Conservation (phyloP, 805 yeast genomes). For the Candida parachauliodes region DNA sequence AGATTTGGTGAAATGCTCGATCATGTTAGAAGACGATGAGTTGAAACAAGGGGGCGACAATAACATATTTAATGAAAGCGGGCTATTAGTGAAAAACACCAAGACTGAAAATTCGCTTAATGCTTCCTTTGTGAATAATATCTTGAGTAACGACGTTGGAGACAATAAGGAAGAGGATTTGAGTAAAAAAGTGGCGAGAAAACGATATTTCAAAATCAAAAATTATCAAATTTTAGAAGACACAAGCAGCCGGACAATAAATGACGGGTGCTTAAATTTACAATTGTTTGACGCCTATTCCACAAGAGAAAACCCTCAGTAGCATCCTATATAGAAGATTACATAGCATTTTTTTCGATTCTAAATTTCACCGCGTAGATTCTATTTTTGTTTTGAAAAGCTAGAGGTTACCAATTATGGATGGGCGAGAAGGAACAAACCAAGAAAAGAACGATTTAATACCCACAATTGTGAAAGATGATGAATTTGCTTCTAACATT, state of each 20-base stretch:
- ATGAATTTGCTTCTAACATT: neutral
- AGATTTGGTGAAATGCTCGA: slow-evolving; percentile 15
- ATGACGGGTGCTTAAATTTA: slow-evolving; percentile 32
- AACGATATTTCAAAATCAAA: slow-evolving; percentile 21
- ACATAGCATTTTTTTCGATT: neutral
- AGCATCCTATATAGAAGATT: neutral
- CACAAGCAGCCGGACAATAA: slow-evolving; percentile 21
- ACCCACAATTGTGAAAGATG: too few species aligned
- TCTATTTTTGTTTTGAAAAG: neutral
- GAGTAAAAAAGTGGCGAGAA: neutral
- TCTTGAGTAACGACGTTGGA: neutral
- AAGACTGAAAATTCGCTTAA: slow-evolving; percentile 9
- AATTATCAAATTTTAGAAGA: slow-evolving; percentile 39
- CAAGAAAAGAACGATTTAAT: too few species aligned
- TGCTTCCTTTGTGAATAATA: slow-evolving; percentile 8
- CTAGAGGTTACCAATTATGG: too few species aligned
- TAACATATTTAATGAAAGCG: slow-evolving; percentile 25
- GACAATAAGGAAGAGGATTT: neutral
- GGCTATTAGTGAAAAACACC: slow-evolving; percentile 18
- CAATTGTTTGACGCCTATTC: slow-evolving; percentile 40
- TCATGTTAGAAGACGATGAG: slow-evolving; percentile 31
- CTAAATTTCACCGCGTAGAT: too few species aligned
- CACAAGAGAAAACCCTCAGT: slow-evolving; percentile 39
- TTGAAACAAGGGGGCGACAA: slow-evolving; percentile 29
- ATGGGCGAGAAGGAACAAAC: too few species aligned